Evolutionary conservation across 1,139 yeast genomes (phyloP), one percentile per base, ranked within the genome.

Genomic region (Entelexis paramagnoliae): DNA sequence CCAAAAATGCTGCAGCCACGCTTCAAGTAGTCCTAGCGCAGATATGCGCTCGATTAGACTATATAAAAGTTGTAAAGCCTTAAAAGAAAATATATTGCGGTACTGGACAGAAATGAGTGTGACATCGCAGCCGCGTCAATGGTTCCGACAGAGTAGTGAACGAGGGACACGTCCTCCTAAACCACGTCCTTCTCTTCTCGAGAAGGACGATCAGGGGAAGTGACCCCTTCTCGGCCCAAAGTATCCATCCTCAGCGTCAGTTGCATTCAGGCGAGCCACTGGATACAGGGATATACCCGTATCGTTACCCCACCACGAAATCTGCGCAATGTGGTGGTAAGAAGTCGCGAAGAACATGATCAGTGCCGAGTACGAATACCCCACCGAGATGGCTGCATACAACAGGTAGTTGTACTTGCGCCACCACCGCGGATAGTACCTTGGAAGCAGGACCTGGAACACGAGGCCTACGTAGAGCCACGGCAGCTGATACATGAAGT

Each of bases 251-350:
- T 22, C 33, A 9, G 32, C 47, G 1, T n/a, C 22, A 1, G 47
- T 22, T 14, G 33, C 47, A 13, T 34, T 78, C 76, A 33, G 17
- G 68, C 71, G 14, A 76, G 80, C 59, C 77, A 81, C 22, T 66
- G 55, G 35, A 79, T 80, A 2, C 55, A 62, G 66, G 49, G 19
- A 78, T 76, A 34, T 59, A 63, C n/a, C 46, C 8, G 28, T 20
- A 14, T 59, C 64, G 62, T 79, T 79, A 2, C 83, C 83, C 83
- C 83, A 79, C 83, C 84, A 79, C 54, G 58, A 59, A 30, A 78
- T 51, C 13, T 62, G 53, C 6, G 52, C 62, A 11, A 50, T 30
- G 47, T 57, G 59, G 58, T 58, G 64, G 29, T 60, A 60, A 42
- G 67, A 48, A 48, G 60, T 66, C 62, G 58, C 76, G 39, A 60